phyloP scores from a whole-genome alignment of 2,329 filamentous ascomycete species.

The Diaporthe ampelina region DNA sequence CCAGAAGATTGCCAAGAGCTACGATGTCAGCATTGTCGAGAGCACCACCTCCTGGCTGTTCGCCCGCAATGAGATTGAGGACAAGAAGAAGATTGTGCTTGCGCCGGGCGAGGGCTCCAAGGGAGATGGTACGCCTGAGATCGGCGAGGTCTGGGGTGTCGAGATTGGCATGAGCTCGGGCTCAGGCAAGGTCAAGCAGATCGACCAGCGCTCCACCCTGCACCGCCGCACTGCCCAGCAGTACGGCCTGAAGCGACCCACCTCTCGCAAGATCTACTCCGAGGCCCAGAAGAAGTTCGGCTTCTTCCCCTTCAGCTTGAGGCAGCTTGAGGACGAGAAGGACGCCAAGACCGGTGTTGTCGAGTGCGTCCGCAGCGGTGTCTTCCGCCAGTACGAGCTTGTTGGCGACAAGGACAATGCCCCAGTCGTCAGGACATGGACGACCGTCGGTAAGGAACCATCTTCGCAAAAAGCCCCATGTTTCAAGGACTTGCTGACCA shows the following conservation, averaged over 20 bases:
- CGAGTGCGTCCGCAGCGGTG: conserved; percentile 93
- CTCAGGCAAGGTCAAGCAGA: conserved; percentile 92
- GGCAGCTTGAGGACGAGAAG: conserved; percentile 96
- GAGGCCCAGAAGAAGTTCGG: conserved; percentile 98
- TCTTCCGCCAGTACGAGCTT: conserved; percentile 96
- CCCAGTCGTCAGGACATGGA: conserved; percentile 88
- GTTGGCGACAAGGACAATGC: conserved; percentile 92
- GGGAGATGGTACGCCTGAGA: conserved; percentile 89
- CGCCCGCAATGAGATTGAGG: conserved; percentile 97
- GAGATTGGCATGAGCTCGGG: conserved; percentile 94
- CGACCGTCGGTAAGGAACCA: conserved; percentile 83
- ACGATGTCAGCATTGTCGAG: conserved; percentile 94
- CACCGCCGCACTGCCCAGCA: conserved; percentile 94
- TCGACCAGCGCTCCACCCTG: conserved; percentile 89
- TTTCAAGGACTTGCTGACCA: conserved; percentile 44
- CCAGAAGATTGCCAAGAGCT: conserved; percentile 92
- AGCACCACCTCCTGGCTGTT: conserved; percentile 99
- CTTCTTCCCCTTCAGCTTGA: conserved; percentile 96
- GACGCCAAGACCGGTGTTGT: conserved; percentile 95
- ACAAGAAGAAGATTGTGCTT: conserved; percentile 96
- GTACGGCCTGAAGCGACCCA: conserved; percentile 93
- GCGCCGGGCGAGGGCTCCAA: conserved; percentile 87
- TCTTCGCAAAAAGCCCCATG: conserved; percentile 40
- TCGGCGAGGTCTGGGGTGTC: conserved; percentile 97
- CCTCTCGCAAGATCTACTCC: conserved; percentile 90